A percentile compares a stretch with the other conserved stretches of the same genome.
Conservation (phyloP, 257 asterid species). For the Cynanchum wilfordii region DNA sequence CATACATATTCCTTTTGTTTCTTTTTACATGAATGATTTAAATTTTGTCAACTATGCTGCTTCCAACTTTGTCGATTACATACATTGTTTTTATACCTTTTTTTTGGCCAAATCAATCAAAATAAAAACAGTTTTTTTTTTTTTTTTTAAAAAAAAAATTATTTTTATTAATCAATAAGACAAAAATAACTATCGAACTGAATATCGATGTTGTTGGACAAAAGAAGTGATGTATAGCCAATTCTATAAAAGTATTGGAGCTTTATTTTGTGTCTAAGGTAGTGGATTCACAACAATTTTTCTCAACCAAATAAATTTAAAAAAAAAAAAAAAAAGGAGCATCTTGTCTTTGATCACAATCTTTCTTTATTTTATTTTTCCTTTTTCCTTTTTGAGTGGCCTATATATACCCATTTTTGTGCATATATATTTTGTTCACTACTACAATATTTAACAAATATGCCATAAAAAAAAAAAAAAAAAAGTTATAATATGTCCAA, state of each 20-base stretch:
- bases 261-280: not conserved
- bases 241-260: not conserved
- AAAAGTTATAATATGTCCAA: not conserved
- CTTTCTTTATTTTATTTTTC: not conserved
- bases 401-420: not conserved
- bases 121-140: too few relatives aligned
- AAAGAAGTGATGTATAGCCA: not conserved
- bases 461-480: not conserved
- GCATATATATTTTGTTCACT: not conserved
- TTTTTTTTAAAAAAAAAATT: too few relatives aligned
- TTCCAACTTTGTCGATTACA: not conserved
- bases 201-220: not conserved
- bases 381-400: not conserved
- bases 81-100: too few relatives aligned
- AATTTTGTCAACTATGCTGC: not conserved
- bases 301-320: too few relatives aligned
- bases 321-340: not conserved
- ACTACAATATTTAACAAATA: not conserved
- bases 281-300: conserved; percentile 7
- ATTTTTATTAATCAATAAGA: not conserved
- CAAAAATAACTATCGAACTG: not conserved
- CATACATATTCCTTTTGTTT: not conserved
- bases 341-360: not conserved
- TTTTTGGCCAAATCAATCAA: not conserved
- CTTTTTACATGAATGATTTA: not conserved